These are phyloP conservation scores for Saccharomyces paradoxus DNA, from an alignment of 805 yeast genomes.

Conservation along the genomic window DNA sequence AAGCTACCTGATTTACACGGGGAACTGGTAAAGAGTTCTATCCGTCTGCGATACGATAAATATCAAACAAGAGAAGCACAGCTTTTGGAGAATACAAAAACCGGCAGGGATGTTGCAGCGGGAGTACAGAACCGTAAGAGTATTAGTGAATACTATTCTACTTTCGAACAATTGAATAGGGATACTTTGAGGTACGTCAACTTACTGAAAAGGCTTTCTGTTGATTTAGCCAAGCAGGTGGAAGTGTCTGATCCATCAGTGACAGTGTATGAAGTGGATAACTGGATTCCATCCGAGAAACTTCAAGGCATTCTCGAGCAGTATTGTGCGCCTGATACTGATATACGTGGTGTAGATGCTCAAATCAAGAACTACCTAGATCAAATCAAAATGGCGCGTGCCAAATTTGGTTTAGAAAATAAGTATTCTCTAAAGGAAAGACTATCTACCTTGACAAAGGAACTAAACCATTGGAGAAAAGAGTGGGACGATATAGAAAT, in stretches of 20 bases:
- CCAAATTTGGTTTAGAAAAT: slow-evolving; percentile 25
- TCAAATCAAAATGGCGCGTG: slow-evolving; percentile 25
- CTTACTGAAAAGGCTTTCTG: slow-evolving; percentile 21
- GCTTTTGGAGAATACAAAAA: background rate
- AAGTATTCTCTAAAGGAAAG: slow-evolving; percentile 19
- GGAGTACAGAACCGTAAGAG: background rate
- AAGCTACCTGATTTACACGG: slow-evolving; percentile 10
- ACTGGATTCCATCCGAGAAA: slow-evolving; percentile 20
- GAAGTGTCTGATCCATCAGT: slow-evolving; percentile 16
- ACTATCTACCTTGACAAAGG: slow-evolving; percentile 17
- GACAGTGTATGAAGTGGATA: slow-evolving; percentile 14
- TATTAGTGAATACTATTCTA: slow-evolving; percentile 9
- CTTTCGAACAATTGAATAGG: slow-evolving; percentile 12
- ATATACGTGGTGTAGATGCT: slow-evolving; percentile 7
- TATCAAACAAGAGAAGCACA: slow-evolving; percentile 17
- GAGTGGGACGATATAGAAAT: slow-evolving; percentile 26
- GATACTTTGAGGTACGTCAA: slow-evolving; percentile 21
- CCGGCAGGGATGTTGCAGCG: background rate
- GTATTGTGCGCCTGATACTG: slow-evolving; percentile 9
- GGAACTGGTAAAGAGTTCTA: slow-evolving; percentile 7
- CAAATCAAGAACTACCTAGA: slow-evolving; percentile 20
- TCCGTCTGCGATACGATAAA: slow-evolving; percentile 17
- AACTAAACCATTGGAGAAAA: slow-evolving; percentile 26
- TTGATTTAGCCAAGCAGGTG: slow-evolving; percentile 22
- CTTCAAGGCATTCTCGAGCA: slow-evolving; percentile 16